phyloP scores from a whole-genome alignment of 2,329 filamentous ascomycete genomes.

The Cadophora luteo-olivacea region DNA sequence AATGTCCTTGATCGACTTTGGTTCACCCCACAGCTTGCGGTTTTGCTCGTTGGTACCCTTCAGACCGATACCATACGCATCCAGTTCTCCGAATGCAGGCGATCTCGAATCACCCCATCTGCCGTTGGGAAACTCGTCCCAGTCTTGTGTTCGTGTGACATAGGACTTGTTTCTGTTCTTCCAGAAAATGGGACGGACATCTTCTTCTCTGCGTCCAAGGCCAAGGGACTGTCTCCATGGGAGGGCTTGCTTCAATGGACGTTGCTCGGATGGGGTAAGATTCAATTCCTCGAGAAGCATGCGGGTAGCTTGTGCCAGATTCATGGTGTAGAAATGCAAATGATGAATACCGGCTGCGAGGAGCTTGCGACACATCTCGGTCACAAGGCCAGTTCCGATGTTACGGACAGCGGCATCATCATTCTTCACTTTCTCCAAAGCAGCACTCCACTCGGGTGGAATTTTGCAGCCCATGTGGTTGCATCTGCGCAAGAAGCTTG shows the following conservation, averaged over 20 bases:
- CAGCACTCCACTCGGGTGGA: slow-evolving; percentile 79
- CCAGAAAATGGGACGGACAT: slow-evolving; percentile 98
- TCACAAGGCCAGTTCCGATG: slow-evolving; percentile 84
- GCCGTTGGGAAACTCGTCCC: slow-evolving; percentile 99
- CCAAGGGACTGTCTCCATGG: slow-evolving; percentile 96
- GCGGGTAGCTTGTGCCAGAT: slow-evolving; percentile 89
- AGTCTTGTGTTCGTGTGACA: slow-evolving; percentile 92
- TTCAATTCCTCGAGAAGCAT: slow-evolving; percentile 92
- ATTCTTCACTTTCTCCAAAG: slow-evolving; percentile 92
- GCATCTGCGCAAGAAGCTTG: slow-evolving; percentile 86
- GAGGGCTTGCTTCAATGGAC: slow-evolving; percentile 85
- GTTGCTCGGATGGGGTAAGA: slow-evolving; percentile 78
- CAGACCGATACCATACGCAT: slow-evolving; percentile 91
- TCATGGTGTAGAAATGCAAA: slow-evolving; percentile 99
- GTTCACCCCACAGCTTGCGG: slow-evolving; percentile 92
- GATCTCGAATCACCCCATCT: slow-evolving; percentile 98
- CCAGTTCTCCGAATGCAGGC: slow-evolving; percentile 93
- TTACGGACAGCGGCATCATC: slow-evolving; percentile 93
- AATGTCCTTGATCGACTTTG: slow-evolving; percentile 79
- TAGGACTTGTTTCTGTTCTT: slow-evolving; percentile 96
- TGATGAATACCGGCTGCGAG: slow-evolving; percentile 81
- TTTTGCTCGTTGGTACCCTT: slow-evolving; percentile 97
- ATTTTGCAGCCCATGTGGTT: slow-evolving; percentile 90
- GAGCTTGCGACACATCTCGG: slow-evolving; percentile 88
- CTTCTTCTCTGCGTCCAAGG: slow-evolving; percentile 86